Base-by-base conservation (phyloP, 1,284 basidiomycete genomes). In the Sanguinoderma infundibulare region DNA sequence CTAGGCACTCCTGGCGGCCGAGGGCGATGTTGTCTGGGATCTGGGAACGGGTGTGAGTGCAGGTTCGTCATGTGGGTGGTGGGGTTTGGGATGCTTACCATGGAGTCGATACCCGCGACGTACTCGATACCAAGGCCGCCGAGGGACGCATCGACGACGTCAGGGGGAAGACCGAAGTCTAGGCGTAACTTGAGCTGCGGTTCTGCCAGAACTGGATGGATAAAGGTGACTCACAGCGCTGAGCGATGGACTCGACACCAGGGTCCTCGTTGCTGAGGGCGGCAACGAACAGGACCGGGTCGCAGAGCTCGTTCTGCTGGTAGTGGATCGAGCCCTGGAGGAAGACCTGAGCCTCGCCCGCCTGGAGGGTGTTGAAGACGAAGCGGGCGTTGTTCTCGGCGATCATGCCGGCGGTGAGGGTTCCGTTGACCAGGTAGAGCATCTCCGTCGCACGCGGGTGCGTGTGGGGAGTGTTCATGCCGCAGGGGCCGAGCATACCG, bases 361-460 rank as follows among this genome's bases (percentile, higher is more conserved):
- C 67, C 15, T 69, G 62, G 30, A 78, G 61, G 36, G 68, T 69
- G 59, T 74, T 75, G 66, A 70, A 63, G 55, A 78, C 69, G 60
- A 76, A 75, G 46, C 76, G 73, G 5, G 68, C 72, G 32, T 71
- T 72, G 61, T 77, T 77, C 69, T 78, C 76, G 4, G 69, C 66
- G 55, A 78, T 67, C 65, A 75, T 73, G 40, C 76, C 76, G 5
- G 67, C 69, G 28, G 70, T 69, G 40, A 78, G 59, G 17, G 72
- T 72, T 26, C 73, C 73, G 65, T 76, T 77, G 42, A 77, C 66
- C 53, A 70, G 60, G 62, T 74, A 72, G 58, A 77, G 69, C 57
- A 78, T 73, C 68, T 78, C 77, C 15, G 75, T 73, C 2, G 75
- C 76, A 24, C 76, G 75, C 3, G 76, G 76, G 59, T 78, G 76